A percentile compares a stretch with the other conserved stretches of the same genome.
These are phyloP conservation scores for Isoetes engelmannii DNA, from an alignment of 83 land plant species.

Conservation along the genomic window DNA sequence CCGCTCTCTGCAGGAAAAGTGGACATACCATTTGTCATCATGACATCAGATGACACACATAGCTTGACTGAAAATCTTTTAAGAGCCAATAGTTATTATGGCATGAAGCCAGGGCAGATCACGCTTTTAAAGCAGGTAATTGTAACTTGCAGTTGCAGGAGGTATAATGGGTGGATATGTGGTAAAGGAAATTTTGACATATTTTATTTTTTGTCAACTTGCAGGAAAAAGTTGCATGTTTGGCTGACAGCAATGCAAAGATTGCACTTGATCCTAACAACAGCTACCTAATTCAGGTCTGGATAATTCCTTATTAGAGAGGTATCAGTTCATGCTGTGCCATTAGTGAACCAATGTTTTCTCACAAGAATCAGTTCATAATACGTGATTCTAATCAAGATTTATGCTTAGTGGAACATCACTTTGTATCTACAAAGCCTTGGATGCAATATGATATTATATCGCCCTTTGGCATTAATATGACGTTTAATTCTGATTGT, in stretches of 20 bases:
- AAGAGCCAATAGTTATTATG: slow-evolving; percentile 73
- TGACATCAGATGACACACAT: slow-evolving; percentile 98
- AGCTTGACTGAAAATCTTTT: slow-evolving; percentile 53
- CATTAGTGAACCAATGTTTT: background rate
- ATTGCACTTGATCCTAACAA: slow-evolving; percentile 75
- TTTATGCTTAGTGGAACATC: no score
- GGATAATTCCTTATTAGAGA: background rate
- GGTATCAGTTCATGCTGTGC: background rate
- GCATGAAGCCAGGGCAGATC: slow-evolving; percentile 74
- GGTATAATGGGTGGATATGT: background rate
- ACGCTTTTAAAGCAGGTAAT: slow-evolving; percentile 77
- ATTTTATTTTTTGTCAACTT: background rate
- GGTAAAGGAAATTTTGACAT: background rate
- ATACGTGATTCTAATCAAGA: background rate
- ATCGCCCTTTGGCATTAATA: no score
- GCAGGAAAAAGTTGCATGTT: slow-evolving; percentile 95
- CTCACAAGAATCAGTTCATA: background rate
- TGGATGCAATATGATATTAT: no score
- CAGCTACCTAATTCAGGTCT: slow-evolving; percentile 73
- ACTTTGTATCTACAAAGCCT: no score
- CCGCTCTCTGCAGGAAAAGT: background rate
- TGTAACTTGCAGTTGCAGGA: background rate
- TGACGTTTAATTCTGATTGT: no score
- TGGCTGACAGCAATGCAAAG: slow-evolving; percentile 82
- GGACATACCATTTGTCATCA: slow-evolving; percentile 76